phyloP scores from a whole-genome alignment of 2,329 filamentous ascomycete genomes.

The Scedosporium aurantiacum region DNA sequence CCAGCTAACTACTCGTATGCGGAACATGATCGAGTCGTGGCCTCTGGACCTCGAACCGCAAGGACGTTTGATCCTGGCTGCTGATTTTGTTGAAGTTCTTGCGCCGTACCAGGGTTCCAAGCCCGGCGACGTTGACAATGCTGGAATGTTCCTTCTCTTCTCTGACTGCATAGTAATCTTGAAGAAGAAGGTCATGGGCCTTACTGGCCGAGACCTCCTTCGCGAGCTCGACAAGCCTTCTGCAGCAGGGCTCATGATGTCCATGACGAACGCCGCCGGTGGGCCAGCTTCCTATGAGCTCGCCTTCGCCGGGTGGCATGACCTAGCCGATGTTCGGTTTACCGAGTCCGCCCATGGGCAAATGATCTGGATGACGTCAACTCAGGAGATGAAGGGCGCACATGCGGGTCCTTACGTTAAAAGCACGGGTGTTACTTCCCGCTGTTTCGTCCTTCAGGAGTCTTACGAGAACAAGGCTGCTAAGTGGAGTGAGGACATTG shows the following conservation, averaged over 20 bases:
- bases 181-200: slow-evolving; percentile 54
- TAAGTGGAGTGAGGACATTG: slow-evolving; percentile 73
- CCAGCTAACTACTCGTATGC: slow-evolving; percentile 62
- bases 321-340: slow-evolving; percentile 59
- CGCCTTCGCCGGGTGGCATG: slow-evolving; percentile 62
- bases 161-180: slow-evolving; percentile 70
- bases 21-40: slow-evolving; percentile 69
- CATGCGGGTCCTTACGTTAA: slow-evolving; percentile 35
- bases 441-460: slow-evolving; percentile 63
- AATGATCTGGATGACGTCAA: slow-evolving; percentile 57
- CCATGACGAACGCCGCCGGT: slow-evolving; percentile 52
- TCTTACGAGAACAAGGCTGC: slow-evolving; percentile 66
- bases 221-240: slow-evolving; percentile 78
- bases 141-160: slow-evolving; percentile 73
- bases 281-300: slow-evolving; percentile 58
- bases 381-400: slow-evolving; percentile 46
- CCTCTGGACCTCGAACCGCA: slow-evolving; percentile 58
- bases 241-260: slow-evolving; percentile 48
- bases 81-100: slow-evolving; percentile 66
- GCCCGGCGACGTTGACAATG: slow-evolving; percentile 32
- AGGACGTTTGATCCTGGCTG: slow-evolving; percentile 69
- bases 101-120: slow-evolving; percentile 52
- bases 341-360: slow-evolving; percentile 57
- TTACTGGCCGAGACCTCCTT: slow-evolving; percentile 64
- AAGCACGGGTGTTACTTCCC: slow-evolving; percentile 42